phyloP scores from a whole-genome alignment of 805 yeast genomes.

The Jamesozyma gamospora region DNA sequence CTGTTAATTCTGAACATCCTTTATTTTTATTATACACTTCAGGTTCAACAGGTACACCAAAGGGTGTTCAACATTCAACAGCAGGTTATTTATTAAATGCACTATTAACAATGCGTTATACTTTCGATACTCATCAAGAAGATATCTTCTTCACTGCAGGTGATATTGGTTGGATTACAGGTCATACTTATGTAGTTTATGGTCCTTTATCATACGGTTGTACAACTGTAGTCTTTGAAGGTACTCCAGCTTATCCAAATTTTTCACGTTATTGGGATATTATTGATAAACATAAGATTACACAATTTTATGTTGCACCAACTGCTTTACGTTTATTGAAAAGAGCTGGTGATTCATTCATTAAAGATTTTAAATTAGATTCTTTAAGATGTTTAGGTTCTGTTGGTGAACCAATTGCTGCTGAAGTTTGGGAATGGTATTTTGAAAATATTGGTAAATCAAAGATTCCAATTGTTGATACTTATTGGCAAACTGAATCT shows the following conservation, averaged over 20 bases:
- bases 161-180: constrained; percentile 88
- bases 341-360: constrained; percentile 58
- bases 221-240: constrained; percentile 73
- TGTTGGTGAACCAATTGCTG: constrained; percentile 80
- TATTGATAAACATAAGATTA: constrained; percentile 58
- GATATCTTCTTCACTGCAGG: constrained; percentile 80
- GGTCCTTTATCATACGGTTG: constrained; percentile 73
- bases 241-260: constrained; percentile 80
- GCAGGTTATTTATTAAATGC: constrained; percentile 75
- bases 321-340: constrained; percentile 70
- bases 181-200: constrained; percentile 74
- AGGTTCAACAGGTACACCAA: constrained; percentile 84
- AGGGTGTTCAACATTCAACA: constrained; percentile 75
- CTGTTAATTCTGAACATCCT: constrained; percentile 74
- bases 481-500: constrained; percentile 86
- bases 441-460: constrained; percentile 60
- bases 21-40: constrained; percentile 73
- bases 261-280: constrained; percentile 75
- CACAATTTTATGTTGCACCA: constrained; percentile 78
- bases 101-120: constrained; percentile 59
- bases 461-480: constrained; percentile 65
- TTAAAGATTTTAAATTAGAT: constrained; percentile 51
- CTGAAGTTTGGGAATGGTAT: constrained; percentile 85
- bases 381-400: constrained; percentile 67
- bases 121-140: constrained; percentile 64